Percentiles rank a stretch among this genome's conserved stretches.
Evolutionary conservation across 305 asterid genomes (phyloP).

Genomic region (Coffea humblotiana): DNA sequence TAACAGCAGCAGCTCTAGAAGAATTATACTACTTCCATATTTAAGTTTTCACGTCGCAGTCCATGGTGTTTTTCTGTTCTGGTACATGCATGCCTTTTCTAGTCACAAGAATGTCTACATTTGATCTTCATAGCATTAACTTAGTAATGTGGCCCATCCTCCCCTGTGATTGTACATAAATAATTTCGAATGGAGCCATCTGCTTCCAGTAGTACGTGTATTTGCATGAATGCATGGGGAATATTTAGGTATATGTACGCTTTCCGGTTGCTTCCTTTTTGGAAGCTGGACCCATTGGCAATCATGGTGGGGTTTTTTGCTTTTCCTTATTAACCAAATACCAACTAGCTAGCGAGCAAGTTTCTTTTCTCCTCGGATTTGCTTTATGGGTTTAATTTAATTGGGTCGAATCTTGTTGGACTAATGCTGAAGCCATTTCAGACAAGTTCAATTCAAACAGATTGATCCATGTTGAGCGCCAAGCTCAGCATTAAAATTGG

Average conservation of each 20-base stretch:
- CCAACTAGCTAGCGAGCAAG: too few relatives aligned
- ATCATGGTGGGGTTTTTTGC: too few relatives aligned
- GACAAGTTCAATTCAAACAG: too few relatives aligned
- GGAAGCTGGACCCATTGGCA: conserved; percentile 7
- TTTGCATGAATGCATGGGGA: not conserved
- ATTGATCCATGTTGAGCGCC: too few relatives aligned
- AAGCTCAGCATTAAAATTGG: too few relatives aligned
- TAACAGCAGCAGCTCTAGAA: conserved; percentile 16
- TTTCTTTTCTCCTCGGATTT: too few relatives aligned
- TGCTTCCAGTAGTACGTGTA: not conserved
- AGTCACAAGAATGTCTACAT: conserved; percentile 1
- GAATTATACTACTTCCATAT: not conserved
- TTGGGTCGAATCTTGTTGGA: too few relatives aligned
- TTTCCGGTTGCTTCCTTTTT: conserved; percentile 1
- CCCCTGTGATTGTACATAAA: not conserved
- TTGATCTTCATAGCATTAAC: not conserved
- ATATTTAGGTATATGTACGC: not conserved
- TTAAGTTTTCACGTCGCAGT: conserved; percentile 6
- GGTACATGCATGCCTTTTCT: not conserved
- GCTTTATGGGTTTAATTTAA: too few relatives aligned
- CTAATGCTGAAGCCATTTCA: too few relatives aligned
- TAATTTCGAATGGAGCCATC: not conserved
- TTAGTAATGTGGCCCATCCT: conserved; percentile 1
- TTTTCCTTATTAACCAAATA: too few relatives aligned
- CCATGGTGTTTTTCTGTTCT: not conserved